A percentile compares a stretch with the other conserved stretches of the same genome.
These are phyloP conservation scores for Gnomoniopsis smithogilvyi DNA, from an alignment of 2,329 filamentous ascomycete genomes.

Conservation along the genomic window DNA sequence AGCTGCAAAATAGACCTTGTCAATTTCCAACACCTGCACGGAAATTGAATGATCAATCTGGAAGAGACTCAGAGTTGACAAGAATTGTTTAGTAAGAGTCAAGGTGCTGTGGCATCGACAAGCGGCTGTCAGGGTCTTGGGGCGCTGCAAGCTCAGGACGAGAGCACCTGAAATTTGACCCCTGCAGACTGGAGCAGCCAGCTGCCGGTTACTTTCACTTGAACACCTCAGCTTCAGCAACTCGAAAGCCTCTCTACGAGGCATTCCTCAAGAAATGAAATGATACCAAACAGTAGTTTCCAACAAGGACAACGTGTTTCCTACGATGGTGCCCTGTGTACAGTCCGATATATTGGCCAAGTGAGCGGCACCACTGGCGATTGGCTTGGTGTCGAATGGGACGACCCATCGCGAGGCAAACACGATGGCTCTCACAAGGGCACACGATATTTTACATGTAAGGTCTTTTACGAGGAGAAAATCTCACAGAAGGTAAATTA, in stretches of 20 bases:
- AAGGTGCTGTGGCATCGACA: too few relatives aligned
- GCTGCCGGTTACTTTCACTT: too few relatives aligned
- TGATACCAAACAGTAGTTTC: constrained; percentile 31
- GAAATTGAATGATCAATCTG: too few relatives aligned
- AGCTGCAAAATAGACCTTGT: too few relatives aligned
- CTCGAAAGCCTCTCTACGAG: not conserved
- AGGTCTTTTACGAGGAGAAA: constrained; percentile 21
- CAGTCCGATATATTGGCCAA: constrained; percentile 76
- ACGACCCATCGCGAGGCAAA: constrained; percentile 81
- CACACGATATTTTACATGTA: constrained; percentile 80
- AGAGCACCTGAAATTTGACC: too few relatives aligned
- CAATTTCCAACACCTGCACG: too few relatives aligned
- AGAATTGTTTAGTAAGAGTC: too few relatives aligned
- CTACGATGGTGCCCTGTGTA: constrained; percentile 74
- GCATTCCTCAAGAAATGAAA: constrained; percentile 23
- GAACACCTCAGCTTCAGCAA: not conserved
- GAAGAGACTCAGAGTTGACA: too few relatives aligned
- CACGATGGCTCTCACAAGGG: constrained; percentile 83
- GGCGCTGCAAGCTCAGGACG: too few relatives aligned
- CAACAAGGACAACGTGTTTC: constrained; percentile 74
- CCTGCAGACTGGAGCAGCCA: too few relatives aligned
- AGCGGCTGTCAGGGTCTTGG: too few relatives aligned
- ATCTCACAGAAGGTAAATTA: constrained; percentile 2
- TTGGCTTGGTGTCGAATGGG: constrained; percentile 98
- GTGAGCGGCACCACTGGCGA: constrained; percentile 72